These are phyloP conservation scores for Zygosaccharomyces pseudobailii DNA, from an alignment of 1,139 yeast genomes.

Conservation along the genomic window DNA sequence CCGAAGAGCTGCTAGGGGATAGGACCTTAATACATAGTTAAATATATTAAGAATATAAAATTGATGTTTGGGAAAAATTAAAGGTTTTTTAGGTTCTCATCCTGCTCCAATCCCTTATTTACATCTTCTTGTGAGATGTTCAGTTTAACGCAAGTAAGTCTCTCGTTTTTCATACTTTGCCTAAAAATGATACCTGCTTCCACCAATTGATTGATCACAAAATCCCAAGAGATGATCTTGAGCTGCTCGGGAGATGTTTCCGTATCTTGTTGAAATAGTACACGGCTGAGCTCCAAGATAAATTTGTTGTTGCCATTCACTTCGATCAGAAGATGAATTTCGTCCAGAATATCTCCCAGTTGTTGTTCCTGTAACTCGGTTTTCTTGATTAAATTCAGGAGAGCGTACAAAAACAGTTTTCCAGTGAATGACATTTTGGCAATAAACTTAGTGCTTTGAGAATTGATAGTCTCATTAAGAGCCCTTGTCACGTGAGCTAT, in stretches of 20 bases:
- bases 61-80: conserved; percentile 1
- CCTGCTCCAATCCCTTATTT: conserved; percentile 53
- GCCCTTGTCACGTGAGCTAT: conserved; percentile 74
- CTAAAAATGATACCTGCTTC: conserved; percentile 73
- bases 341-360: conserved; percentile 75
- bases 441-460: conserved; percentile 63
- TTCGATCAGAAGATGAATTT: conserved; percentile 50
- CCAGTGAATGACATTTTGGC: conserved; percentile 59
- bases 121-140: conserved; percentile 71
- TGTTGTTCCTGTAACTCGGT: conserved; percentile 68
- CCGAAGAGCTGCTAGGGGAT: not conserved
- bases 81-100: conserved; percentile 34
- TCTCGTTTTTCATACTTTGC: conserved; percentile 64
- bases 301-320: conserved; percentile 34
- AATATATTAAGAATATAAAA: not conserved
- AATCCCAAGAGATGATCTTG: conserved; percentile 35
- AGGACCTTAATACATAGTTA: not conserved
- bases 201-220: conserved; percentile 50
- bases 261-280: conserved; percentile 24
- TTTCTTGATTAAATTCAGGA: conserved; percentile 60
- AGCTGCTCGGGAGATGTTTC: conserved; percentile 23
- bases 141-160: conserved; percentile 58
- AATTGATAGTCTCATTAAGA: conserved; percentile 69
- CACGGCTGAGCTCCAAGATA: conserved; percentile 27
- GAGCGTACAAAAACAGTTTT: conserved; percentile 65